Conservation (phyloP, 371 early-diverging fungal species). For the Mucor plumbeus region DNA sequence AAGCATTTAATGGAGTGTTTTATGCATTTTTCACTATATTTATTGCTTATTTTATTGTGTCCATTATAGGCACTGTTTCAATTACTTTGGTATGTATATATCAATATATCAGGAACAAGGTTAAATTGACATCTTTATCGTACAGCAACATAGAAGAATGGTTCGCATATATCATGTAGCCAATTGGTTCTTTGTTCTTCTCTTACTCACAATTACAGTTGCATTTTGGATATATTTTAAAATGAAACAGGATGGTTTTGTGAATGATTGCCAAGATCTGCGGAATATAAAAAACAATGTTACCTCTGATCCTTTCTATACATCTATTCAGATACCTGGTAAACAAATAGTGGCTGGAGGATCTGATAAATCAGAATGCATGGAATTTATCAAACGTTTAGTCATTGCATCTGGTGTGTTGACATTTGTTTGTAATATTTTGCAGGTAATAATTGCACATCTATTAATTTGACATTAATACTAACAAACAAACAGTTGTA, state of each 20-base stretch:
- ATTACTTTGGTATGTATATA: constrained; percentile 25
- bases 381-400: constrained; percentile 23
- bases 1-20: constrained; percentile 36
- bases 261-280: constrained; percentile 42
- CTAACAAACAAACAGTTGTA: constrained; percentile 19
- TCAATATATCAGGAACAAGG: background rate
- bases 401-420: constrained; percentile 39
- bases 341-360: constrained; percentile 41
- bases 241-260: constrained; percentile 36
- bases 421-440: constrained; percentile 37
- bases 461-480: background rate
- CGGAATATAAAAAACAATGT: constrained; percentile 22
- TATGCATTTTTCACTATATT: constrained; percentile 23
- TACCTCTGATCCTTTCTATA: constrained; percentile 25
- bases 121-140: background rate
- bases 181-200: constrained; percentile 49
- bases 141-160: constrained; percentile 37
- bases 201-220: constrained; percentile 33
- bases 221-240: constrained; percentile 46
- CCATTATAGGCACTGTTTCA: constrained; percentile 27
- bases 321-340: constrained; percentile 32
- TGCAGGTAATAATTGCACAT: constrained; percentile 34
- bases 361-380: constrained; percentile 40
- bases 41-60: constrained; percentile 28
- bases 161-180: constrained; percentile 41